Base-by-base conservation (phyloP, 441 rosid species). In the Aleurites moluccanus region DNA sequence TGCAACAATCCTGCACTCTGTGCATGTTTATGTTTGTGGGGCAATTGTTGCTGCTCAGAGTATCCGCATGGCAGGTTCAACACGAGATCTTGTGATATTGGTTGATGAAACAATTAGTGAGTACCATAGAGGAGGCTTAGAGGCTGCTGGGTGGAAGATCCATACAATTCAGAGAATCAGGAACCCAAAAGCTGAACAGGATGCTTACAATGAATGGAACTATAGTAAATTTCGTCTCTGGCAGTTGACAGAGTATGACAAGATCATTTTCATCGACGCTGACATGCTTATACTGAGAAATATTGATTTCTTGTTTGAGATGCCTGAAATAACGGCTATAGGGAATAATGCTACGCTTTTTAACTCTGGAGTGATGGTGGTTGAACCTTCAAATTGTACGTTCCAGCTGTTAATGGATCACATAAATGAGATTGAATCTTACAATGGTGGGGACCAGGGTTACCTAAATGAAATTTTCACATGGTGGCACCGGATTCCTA, bases 401-500 rank as follows among this genome's bases (percentile, higher is more conserved):
- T 93, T 93, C 84, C 84, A 84, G 82, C 75, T 93, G 59, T 77
- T 93, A 53, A 93, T 91, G 97, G 92, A 90, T 63, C 91, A 90
- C 75, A 89, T 93, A 71, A 77, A 90, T 38, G 96, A 91, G 69
- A 87, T 93, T 38, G 92, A 82, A 69, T 93, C 97, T 9, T 91
- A 93, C 85, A 93, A 93, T 6, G 98, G 98, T 2, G 96, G 97
- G 44, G 97, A 93, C 69, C 98, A 93, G 81, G 98, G 98, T 7
- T 93, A 90, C 80, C 80, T 93, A 15, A 93, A 91, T 47, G 92
- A 91, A 78, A 84, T 93, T 70, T 93, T 89, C 85, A 93, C 96
- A 21, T 93, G 96, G 97, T 93, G 98, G 98, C 98, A 93, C 85
- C 87, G 93, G 69, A 90, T 93, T 57, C 98, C 98, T 0, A 90